Percentiles rank a stretch among this genome's conserved stretches.
These are phyloP conservation scores for Suhomyces yuchorum DNA, from an alignment of 1,139 yeast species.

Conservation along the genomic window DNA sequence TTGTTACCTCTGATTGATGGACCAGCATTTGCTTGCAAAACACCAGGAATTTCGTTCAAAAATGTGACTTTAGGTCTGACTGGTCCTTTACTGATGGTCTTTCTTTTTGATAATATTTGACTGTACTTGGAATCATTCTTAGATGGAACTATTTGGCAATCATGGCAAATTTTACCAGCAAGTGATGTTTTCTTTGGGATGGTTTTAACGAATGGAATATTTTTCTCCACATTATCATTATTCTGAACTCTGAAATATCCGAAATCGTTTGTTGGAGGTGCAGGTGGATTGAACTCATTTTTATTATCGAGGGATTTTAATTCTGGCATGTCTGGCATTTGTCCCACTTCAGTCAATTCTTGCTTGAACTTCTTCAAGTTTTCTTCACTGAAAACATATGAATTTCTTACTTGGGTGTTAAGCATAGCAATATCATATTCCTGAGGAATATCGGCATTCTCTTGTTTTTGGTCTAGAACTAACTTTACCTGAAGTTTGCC, in stretches of 20 bases:
- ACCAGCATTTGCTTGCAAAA: conserved; percentile 80
- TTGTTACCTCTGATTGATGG: conserved; percentile 73
- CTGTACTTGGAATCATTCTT: conserved; percentile 69
- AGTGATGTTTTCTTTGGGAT: conserved; percentile 85
- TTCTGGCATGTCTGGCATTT: conserved; percentile 52
- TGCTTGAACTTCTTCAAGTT: conserved; percentile 71
- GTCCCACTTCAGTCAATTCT: conserved; percentile 52
- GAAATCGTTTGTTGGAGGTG: conserved; percentile 18
- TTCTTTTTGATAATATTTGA: conserved; percentile 49
- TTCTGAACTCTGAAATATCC: conserved; percentile 35
- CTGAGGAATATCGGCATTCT: conserved; percentile 63
- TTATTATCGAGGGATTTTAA: conserved; percentile 36
- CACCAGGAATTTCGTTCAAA: conserved; percentile 83
- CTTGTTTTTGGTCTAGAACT: conserved; percentile 47
- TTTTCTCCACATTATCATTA: conserved; percentile 33
- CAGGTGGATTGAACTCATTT: conserved; percentile 16
- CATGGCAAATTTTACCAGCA: conserved; percentile 88
- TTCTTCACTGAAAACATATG: conserved; percentile 89
- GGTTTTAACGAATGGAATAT: conserved; percentile 73
- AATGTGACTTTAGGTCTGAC: conserved; percentile 75
- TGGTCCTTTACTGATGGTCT: conserved; percentile 45
- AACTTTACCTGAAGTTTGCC: conserved; percentile 60
- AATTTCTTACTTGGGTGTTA: conserved; percentile 78
- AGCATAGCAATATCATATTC: conserved; percentile 80
- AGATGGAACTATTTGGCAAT: conserved; percentile 84